Base-by-base conservation (phyloP, 768 basidiomycete genomes). In the Leucocoprinus sp. region DNA sequence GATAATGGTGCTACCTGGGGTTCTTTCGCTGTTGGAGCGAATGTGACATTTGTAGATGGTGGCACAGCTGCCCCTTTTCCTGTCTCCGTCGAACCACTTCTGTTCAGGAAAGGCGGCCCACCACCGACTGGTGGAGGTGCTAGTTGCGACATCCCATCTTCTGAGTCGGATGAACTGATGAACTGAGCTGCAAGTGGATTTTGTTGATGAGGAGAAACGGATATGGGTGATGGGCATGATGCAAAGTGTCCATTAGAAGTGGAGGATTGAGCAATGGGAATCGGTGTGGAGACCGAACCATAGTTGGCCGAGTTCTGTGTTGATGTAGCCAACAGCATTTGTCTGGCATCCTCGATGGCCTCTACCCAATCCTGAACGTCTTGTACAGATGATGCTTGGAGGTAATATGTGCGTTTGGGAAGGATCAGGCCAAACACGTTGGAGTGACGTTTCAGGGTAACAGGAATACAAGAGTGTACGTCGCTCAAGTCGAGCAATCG, bases 351-450 rank as follows among this genome's bases (percentile, higher is more conserved):
- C 56, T 88, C 89, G 57, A 96, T 81, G 1, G 83, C 85, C 18
- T 62, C 60, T 12, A 95, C 85, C 93, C 96, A 98, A 46, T 70
- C 75, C 29, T 82, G 73, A 24, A 89, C 81, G 41, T 92, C 91
- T n/a, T 66, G 67, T 2, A 73, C 66, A 17, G 75, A 72, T 28
- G 77, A 75, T 0, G 93, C 91, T 59, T 88, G 87, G 24, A 93
- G 76, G 62, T 97, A 93, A 62, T 84, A 97, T 12, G 96, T 98
- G 29, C 96, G 75, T 8, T 78, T 71, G 8, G 90, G 80, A 0
- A 91, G 93, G 40, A 99, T 90, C 48, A 99, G 80, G 8, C 91
- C 93, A 54, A 98, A 93, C 0, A 89, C 78, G 66, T 93, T 80
- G 27, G 75, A 65, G 61, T 97, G 92, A 55, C 84, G 83, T 70